phyloP scores from a whole-genome alignment of 306 rosid genomes.

The Betula pendula region DNA sequence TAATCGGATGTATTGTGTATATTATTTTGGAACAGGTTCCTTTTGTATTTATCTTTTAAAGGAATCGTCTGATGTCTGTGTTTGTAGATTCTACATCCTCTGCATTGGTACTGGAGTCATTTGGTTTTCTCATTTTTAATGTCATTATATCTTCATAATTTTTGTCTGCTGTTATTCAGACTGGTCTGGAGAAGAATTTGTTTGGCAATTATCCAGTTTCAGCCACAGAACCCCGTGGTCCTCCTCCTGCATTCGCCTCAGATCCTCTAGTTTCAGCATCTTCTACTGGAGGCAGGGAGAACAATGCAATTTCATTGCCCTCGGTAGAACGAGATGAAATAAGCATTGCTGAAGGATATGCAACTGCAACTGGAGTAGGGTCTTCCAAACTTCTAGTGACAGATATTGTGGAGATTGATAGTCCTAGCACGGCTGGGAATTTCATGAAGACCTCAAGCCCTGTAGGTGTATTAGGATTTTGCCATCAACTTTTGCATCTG shows the following conservation, averaged over 20 bases:
- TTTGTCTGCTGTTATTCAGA: conserved; percentile 54
- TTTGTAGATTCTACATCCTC: not conserved
- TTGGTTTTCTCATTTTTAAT: conserved; percentile 6
- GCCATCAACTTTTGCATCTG: conserved; percentile 11
- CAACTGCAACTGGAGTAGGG: conserved; percentile 53
- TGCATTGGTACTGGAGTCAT: conserved; percentile 6
- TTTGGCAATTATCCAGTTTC: conserved; percentile 92
- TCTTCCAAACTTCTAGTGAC: conserved; percentile 51
- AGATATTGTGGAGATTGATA: conserved; percentile 81
- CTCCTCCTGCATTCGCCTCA: conserved; percentile 92
- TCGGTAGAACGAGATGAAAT: conserved; percentile 29
- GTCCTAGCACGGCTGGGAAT: conserved; percentile 64
- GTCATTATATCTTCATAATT: conserved; percentile 12
- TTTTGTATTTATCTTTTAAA: not conserved
- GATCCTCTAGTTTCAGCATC: conserved; percentile 60
- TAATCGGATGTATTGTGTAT: not conserved
- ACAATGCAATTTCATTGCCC: conserved; percentile 43
- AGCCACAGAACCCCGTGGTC: conserved; percentile 58
- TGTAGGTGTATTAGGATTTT: conserved; percentile 62
- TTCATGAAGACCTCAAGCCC: conserved; percentile 72
- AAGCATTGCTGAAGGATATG: conserved; percentile 38
- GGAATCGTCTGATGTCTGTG: not conserved
- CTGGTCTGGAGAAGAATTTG: conserved; percentile 90
- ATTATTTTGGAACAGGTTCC: not conserved
- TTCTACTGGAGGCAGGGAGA: conserved; percentile 37